Evolutionary conservation across 169 alveolate species (phyloP).

Genomic region (Plasmodium sp.): DNA sequence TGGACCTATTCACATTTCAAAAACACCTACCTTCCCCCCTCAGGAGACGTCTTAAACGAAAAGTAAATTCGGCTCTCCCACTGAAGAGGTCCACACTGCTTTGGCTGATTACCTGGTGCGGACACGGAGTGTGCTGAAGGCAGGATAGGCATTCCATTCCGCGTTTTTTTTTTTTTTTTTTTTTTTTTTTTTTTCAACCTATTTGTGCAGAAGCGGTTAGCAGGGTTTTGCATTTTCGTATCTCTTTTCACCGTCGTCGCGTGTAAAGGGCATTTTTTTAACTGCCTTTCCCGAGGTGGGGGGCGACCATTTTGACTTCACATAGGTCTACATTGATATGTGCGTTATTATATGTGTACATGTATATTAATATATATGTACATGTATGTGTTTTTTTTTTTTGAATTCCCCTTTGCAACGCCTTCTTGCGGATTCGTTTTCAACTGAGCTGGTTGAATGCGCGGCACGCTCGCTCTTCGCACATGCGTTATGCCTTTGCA

Average conservation of each 20-base stretch:
- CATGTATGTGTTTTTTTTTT: background rate
- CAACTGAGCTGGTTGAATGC: background rate
- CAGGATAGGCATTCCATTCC: background rate
- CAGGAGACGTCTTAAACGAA: conserved; percentile 6
- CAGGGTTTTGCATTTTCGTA: background rate
- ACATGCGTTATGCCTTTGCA: background rate
- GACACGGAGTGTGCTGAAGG: background rate
- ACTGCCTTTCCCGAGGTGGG: background rate
- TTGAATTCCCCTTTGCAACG: background rate
- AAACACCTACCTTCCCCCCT: background rate
- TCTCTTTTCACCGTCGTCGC: background rate
- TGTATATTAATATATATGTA: too few species aligned
- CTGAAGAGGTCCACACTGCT: background rate
- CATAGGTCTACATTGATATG: background rate
- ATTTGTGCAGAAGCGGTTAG: background rate
- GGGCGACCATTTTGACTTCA: background rate
- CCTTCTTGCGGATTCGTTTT: background rate
- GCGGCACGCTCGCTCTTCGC: background rate
- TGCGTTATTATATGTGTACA: background rate
- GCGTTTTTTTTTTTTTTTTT: background rate
- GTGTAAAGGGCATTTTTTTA: background rate
- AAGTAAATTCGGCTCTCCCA: background rate
- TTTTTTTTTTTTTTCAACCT: too few species aligned
- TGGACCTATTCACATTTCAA: background rate
- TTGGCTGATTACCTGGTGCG: background rate